These are phyloP conservation scores for Fusarium pseudograminearum DNA, from an alignment of 2,329 filamentous ascomycete species.

Conservation along the genomic window DNA sequence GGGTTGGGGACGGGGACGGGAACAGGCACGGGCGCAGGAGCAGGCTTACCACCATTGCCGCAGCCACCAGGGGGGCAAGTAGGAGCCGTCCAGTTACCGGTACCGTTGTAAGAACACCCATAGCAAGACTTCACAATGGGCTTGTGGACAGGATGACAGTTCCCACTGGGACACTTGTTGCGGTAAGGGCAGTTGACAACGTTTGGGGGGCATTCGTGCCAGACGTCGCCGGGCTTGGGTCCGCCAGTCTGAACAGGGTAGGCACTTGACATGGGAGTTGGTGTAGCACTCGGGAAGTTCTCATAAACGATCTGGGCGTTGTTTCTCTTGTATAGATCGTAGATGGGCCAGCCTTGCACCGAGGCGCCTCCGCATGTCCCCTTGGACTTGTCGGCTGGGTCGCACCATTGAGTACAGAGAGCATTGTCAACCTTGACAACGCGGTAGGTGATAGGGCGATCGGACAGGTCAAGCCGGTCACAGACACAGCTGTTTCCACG, in stretches of 20 bases:
- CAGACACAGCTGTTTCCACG: slow-evolving; percentile 32
- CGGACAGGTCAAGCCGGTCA: slow-evolving; percentile 37
- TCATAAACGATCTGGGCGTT: slow-evolving; percentile 31
- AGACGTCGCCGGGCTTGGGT: slow-evolving; percentile 34
- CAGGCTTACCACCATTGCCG: slow-evolving; percentile 25
- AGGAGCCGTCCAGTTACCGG: slow-evolving; percentile 38
- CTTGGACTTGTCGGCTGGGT: slow-evolving; percentile 30
- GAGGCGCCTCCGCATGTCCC: slow-evolving; percentile 36
- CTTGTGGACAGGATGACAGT: slow-evolving; percentile 10
- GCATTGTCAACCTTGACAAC: slow-evolving; percentile 33
- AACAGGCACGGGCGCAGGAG: slow-evolving; percentile 4
- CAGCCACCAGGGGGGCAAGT: slow-evolving; percentile 35
- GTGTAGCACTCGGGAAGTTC: slow-evolving; percentile 9
- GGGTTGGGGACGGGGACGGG: background rate
- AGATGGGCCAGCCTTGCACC: slow-evolving; percentile 33
- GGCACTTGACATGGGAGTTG: slow-evolving; percentile 19
- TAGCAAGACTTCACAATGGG: slow-evolving; percentile 33
- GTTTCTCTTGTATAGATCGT: slow-evolving; percentile 40
- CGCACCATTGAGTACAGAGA: slow-evolving; percentile 35
- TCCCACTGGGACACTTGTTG: slow-evolving; percentile 32
- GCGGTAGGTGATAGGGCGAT: slow-evolving; percentile 24
- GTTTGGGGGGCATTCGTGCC: slow-evolving; percentile 35
- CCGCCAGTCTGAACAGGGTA: slow-evolving; percentile 6
- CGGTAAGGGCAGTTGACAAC: slow-evolving; percentile 37
- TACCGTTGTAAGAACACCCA: slow-evolving; percentile 25